phyloP scores from a whole-genome alignment of 805 yeast species.

The Saccharomycopsis sp. region DNA sequence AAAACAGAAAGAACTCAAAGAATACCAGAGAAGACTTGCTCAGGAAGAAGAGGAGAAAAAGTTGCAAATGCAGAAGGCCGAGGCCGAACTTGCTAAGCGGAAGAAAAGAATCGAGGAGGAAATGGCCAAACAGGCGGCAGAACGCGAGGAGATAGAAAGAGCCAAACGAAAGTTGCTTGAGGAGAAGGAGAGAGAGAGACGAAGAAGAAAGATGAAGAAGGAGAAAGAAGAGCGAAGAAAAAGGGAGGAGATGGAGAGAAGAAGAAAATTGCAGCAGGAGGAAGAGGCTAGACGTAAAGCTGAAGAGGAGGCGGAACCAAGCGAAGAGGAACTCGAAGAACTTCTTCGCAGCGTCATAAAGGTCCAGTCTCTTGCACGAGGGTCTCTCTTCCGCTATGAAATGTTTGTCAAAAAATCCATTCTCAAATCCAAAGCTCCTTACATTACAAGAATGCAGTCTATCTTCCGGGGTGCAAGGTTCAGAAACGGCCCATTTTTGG shows the following conservation, averaged over 20 bases:
- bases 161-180: background rate
- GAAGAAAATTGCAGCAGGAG: background rate
- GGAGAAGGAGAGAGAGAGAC: background rate
- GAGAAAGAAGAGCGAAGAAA: background rate
- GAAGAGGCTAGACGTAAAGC: background rate
- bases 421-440: conserved; percentile 49
- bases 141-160: background rate
- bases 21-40: background rate
- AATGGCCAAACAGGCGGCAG: background rate
- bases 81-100: background rate
- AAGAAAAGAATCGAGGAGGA: background rate
- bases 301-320: conserved; percentile 13
- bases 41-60: background rate
- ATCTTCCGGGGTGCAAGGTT: conserved; percentile 26
- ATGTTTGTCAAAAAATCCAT: conserved; percentile 58
- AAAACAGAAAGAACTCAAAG: background rate
- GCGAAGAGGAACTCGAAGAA: conserved; percentile 24
- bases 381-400: conserved; percentile 57
- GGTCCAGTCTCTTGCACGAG: conserved; percentile 67
- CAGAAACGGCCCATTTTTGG: conserved; percentile 19
- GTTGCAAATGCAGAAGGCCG: background rate
- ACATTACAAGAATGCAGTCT: conserved; percentile 41
- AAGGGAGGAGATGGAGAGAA: background rate
- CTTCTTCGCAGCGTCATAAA: conserved; percentile 34
- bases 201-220: background rate